Evolutionary conservation across 2,329 filamentous ascomycete species (phyloP), one percentile per base, ranked within the genome.

Genomic region (Alternaria novae-zelandiae): DNA sequence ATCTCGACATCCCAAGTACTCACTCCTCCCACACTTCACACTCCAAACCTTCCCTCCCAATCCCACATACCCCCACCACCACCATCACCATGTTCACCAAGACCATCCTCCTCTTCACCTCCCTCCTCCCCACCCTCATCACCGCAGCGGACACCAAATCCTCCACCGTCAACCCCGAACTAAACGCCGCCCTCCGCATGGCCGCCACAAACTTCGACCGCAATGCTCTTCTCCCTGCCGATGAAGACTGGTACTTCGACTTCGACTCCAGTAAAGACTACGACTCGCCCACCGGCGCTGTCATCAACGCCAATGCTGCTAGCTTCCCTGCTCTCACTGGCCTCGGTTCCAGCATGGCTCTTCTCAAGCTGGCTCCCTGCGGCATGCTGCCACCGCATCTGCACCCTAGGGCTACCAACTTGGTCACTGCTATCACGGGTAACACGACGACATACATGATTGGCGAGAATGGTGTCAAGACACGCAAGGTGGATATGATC

Each of bases 391-490:
- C 84, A 13, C 82, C 83, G 6, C 85, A 86, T 68, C 77, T 81
- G 23, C 85, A 87, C 64, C 83, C 83, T 1, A 78, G 85, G 7
- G 85, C 83, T 3, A 79, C 80, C 21, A 87, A 87, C 65, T 80
- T 82, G 41, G 84, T 86, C 12, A 80, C 85, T 6, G 81, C 82
- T 0, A 75, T 85, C 20, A 72, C 76, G 17, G 85, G 84, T n/a
- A 83, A 81, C 43, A 86, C 82, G 6, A 82, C 81, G 45, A 86
- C 83, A 10, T 86, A 80, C 70, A 86, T 86, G 83, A 80, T 82
- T 46, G 78, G 82, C 57, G 85, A 86, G 72, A 86, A 86, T 61
- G 84, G 84, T 3, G 84, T 83, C 0, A 74, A 76, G 9, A 75
- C 81, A 2, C 78, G 86, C 5, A 78, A 68, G 30, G 78, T 80